Conservation (phyloP, 2,329 filamentous ascomycete genomes). For the Epichloe scottii region DNA sequence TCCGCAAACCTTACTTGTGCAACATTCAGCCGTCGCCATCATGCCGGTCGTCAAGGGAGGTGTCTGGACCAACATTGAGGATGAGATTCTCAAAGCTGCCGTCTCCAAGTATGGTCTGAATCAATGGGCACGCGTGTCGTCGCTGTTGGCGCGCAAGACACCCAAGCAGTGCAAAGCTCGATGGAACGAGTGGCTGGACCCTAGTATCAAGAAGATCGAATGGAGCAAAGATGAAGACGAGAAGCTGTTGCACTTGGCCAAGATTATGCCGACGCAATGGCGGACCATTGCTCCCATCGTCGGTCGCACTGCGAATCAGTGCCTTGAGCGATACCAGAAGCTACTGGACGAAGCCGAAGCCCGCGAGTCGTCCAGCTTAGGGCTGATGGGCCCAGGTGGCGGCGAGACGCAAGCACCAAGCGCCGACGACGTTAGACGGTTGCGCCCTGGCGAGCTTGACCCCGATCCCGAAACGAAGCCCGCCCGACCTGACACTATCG, state of each 20-base stretch:
- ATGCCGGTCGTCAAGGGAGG: constrained; percentile 67
- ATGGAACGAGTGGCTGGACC: constrained; percentile 98
- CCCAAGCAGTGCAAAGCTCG: constrained; percentile 98
- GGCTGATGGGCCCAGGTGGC: constrained; percentile 72
- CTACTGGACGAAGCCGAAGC: constrained; percentile 92
- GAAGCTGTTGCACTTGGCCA: constrained; percentile 89
- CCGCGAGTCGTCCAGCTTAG: constrained; percentile 71
- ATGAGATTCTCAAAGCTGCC: constrained; percentile 94
- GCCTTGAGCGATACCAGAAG: constrained; percentile 92
- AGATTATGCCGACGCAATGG: constrained; percentile 99
- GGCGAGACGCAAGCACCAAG: constrained; percentile 78
- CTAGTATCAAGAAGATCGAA: constrained; percentile 95
- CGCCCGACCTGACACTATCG: constrained; percentile 88
- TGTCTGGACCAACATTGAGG: constrained; percentile 68
- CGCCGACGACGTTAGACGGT: constrained; percentile 78
- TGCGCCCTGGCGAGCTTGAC: constrained; percentile 88
- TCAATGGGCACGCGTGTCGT: constrained; percentile 97
- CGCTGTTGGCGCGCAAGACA: constrained; percentile 90
- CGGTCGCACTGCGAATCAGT: constrained; percentile 91
- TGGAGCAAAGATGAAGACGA: constrained; percentile 99
- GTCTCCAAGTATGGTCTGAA: constrained; percentile 92
- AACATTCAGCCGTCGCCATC: constrained; percentile 15
- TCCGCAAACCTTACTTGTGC: neutral
- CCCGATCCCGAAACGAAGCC: constrained; percentile 97
- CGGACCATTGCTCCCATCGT: constrained; percentile 95